Base-by-base conservation (phyloP, 129 eudicot species). In the Centaurea solstitialis region DNA sequence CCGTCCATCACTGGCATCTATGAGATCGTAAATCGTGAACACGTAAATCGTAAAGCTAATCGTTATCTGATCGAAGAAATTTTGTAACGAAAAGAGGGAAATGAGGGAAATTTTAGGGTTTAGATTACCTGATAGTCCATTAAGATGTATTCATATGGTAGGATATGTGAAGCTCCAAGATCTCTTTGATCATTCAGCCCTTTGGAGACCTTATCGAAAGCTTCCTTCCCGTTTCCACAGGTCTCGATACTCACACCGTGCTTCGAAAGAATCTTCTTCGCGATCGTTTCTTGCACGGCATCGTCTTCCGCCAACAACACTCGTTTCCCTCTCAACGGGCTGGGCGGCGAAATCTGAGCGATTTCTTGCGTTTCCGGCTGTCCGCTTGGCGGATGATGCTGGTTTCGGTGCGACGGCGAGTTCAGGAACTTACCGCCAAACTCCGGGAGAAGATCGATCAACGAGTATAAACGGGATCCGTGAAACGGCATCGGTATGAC, bases 111-210 rank as follows among this genome's bases (percentile, higher is more conserved):
- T 6, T 13, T 8, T 13, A 69, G 15, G 7, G 2, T 72, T 9
- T 18, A 6, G 47, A 59, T 82, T 85, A 91, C 95, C 90, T 91
- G 79, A 59, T 85, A 91, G 64, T 88, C 95, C 92, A 91, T 88
- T 45, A 91, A 84, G 39, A 91, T 83, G n/a, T 69, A 85, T 70
- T 91, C 91, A 69, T 72, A 88, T 15, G 92, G 92, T 7, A 73
- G 73, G 69, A 71, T 39, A 72, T 59, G n/a, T 11, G 88, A 74
- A 70, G 77, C 76, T 17, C 82, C 76, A 53, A 65, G 69, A 8
- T 66, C 9, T 57, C 38, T 57, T 82, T 76, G 88, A 76, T 76
- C 75, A 57, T 30, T 70, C 1, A 90, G 71, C 26, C 86, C 88
- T 73, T 73, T 84, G 37, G 76, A 15, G 70, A 90, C 83, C 21